These are phyloP conservation scores for Miscanthus lutarioriparius DNA, from an alignment of 176 grass and related monocot species.

Conservation along the genomic window DNA sequence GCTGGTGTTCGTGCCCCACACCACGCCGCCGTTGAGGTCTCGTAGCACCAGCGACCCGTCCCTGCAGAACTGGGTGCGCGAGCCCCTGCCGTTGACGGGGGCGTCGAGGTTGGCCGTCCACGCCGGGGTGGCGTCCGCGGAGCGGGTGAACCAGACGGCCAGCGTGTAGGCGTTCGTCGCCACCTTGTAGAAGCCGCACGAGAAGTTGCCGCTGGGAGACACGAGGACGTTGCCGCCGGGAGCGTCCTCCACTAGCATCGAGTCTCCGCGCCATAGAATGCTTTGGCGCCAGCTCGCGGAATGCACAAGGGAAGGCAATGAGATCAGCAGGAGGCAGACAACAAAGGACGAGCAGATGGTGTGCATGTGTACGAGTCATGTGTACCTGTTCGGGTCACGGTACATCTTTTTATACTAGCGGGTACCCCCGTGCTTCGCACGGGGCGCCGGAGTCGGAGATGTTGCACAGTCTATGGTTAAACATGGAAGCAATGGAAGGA, in stretches of 20 bases:
- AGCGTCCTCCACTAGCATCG: constrained; percentile 29
- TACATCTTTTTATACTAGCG: not conserved
- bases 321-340: not conserved
- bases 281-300: not conserved
- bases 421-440: no score
- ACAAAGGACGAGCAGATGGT: not conserved
- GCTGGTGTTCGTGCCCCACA: constrained; percentile 57
- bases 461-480: no score
- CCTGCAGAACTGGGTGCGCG: constrained; percentile 14
- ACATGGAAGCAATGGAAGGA: no score
- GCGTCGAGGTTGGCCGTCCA: constrained; percentile 70
- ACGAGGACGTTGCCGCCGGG: constrained; percentile 19
- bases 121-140: constrained; percentile 39
- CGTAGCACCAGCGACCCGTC: constrained; percentile 36
- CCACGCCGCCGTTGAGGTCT: constrained; percentile 52
- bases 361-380: not conserved
- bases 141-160: constrained; percentile 56
- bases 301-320: not conserved
- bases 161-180: constrained; percentile 60
- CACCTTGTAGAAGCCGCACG: constrained; percentile 60
- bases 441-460: no score
- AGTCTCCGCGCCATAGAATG: constrained; percentile 37
- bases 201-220: constrained; percentile 53
- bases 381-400: not conserved
- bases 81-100: constrained; percentile 67